Percentiles rank a stretch among this genome's conserved stretches.
These are phyloP conservation scores for Chamaecyparis obtusa DNA, from an alignment of 75 land plant species.

Conservation along the genomic window DNA sequence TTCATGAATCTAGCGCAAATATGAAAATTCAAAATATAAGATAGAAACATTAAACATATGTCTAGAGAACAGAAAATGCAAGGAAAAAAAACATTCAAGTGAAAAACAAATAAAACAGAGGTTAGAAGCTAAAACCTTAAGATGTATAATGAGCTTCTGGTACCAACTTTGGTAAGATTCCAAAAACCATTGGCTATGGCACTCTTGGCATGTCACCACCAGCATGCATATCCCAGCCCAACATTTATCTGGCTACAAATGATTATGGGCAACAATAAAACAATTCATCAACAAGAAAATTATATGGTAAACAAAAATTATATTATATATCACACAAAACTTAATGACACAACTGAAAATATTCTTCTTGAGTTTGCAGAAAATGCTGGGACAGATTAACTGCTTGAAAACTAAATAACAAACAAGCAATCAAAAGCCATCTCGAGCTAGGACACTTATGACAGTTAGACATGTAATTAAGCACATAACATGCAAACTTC, in stretches of 20 bases:
- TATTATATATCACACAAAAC: not conserved
- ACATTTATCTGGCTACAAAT: constrained; percentile 73
- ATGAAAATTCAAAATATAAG: not conserved
- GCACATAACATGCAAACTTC: not conserved
- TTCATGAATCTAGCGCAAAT: not conserved
- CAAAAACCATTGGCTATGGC: constrained; percentile 65
- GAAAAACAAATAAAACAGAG: not conserved
- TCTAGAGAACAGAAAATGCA: not conserved
- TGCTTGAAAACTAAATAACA: not conserved
- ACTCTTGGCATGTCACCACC: constrained; percentile 76
- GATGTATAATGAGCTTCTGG: constrained; percentile 52
- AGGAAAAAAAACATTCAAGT: not conserved
- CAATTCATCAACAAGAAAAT: not conserved
- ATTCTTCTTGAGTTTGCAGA: not conserved
- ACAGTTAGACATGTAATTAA: not conserved
- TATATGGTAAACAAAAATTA: not conserved
- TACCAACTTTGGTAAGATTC: constrained; percentile 68
- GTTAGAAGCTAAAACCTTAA: constrained; percentile 54
- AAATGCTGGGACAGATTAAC: not conserved
- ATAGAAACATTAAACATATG: not conserved
- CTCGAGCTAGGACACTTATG: not conserved
- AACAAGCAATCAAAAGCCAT: not conserved
- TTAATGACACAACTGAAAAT: not conserved
- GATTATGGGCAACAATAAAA: not conserved
- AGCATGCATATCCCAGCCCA: constrained; percentile 83